Conservation (phyloP, 495 filamentous ascomycete species). For the Xylaria grammica region DNA sequence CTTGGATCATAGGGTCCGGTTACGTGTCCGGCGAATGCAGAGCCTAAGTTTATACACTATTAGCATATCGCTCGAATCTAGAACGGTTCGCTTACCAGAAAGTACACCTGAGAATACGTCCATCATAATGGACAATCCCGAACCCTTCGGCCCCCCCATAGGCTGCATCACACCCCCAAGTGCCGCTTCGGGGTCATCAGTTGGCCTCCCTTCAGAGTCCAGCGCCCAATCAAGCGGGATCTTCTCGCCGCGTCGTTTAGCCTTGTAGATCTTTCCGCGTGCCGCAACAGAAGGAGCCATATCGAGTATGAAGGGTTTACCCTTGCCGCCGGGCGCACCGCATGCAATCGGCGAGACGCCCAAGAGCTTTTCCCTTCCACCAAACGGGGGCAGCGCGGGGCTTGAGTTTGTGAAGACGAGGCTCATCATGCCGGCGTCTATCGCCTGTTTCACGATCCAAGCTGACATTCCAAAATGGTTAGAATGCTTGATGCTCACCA, state of each 20-base stretch:
- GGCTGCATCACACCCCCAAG: slow-evolving; percentile 77
- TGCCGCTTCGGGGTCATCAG: slow-evolving; percentile 69
- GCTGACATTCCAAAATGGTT: slow-evolving; percentile 86
- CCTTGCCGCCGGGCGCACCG: slow-evolving; percentile 67
- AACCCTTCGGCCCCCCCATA: slow-evolving; percentile 80
- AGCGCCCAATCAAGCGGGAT: slow-evolving; percentile 78
- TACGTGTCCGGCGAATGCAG: slow-evolving; percentile 74
- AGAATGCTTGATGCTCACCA: slow-evolving; percentile 72
- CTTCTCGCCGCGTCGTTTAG: slow-evolving; percentile 69
- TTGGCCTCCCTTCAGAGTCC: slow-evolving; percentile 69
- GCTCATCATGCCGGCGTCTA: slow-evolving; percentile 73
- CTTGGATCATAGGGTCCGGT: slow-evolving; percentile 73
- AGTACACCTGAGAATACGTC: slow-evolving; percentile 82
- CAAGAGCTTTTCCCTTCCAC: slow-evolving; percentile 68
- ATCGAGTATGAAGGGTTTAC: slow-evolving; percentile 69
- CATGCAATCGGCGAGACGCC: slow-evolving; percentile 80
- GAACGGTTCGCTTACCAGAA: slow-evolving; percentile 50
- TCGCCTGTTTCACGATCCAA: slow-evolving; percentile 76
- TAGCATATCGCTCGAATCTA: background rate
- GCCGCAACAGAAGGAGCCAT: slow-evolving; percentile 80
- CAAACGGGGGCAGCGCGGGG: slow-evolving; percentile 76
- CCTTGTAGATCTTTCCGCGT: slow-evolving; percentile 78
- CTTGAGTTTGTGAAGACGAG: slow-evolving; percentile 82
- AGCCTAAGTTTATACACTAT: slow-evolving; percentile 31
- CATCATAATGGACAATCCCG: slow-evolving; percentile 78